These are phyloP conservation scores for Carpinus viminea DNA, from an alignment of 306 rosid species.

Conservation along the genomic window DNA sequence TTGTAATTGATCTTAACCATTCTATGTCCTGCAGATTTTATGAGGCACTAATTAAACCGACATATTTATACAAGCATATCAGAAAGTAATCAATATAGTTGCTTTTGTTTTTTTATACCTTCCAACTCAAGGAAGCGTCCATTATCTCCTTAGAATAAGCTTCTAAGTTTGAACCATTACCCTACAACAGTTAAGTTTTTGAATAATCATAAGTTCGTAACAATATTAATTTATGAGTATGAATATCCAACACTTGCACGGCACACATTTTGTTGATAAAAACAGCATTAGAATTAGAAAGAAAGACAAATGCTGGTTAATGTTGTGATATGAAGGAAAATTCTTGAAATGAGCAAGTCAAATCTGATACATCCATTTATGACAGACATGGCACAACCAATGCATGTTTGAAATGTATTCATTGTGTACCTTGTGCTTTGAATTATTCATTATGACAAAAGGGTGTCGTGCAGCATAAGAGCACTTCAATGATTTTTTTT, in stretches of 20 bases:
- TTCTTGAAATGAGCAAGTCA: neutral
- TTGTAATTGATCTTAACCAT: conserved; percentile 39
- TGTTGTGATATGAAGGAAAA: neutral
- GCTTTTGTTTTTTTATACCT: conserved; percentile 32
- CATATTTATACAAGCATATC: neutral
- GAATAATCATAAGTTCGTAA: neutral
- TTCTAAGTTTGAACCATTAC: conserved; percentile 48
- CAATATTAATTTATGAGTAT: neutral
- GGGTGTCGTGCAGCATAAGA: no score
- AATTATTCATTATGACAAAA: no score
- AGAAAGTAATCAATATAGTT: neutral
- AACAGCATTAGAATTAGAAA: neutral
- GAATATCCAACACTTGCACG: neutral
- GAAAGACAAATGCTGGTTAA: neutral
- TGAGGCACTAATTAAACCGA: neutral
- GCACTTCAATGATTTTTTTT: no score
- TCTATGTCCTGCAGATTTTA: conserved; percentile 30
- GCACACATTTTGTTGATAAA: neutral
- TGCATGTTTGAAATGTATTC: no score
- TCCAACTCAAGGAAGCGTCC: conserved; percentile 61
- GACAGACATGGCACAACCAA: neutral
- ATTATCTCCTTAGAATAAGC: conserved; percentile 24
- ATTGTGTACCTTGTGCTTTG: no score
- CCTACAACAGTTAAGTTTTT: conserved; percentile 34
- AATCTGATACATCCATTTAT: neutral